Base-by-base conservation (phyloP, 495 filamentous ascomycete genomes). In the Lepraria neglecta region DNA sequence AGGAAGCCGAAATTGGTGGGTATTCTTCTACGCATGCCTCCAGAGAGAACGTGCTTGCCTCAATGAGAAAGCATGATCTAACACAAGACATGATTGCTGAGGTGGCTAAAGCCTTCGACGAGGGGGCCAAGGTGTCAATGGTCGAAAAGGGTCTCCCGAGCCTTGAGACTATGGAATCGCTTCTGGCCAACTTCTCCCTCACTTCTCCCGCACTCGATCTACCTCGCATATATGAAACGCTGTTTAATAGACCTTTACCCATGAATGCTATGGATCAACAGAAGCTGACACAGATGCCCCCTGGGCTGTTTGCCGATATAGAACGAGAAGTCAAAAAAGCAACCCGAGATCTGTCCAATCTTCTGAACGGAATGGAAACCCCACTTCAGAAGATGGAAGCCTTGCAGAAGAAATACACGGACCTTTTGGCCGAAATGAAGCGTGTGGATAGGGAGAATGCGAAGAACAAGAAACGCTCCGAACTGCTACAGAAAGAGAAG, bases 1-100 rank as follows among this genome's bases (percentile, higher is more conserved):
- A 97, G 73, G 91, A 96, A 71, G 85, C 84, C 60, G 94, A 97
- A 77, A 97, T 98, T 72, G 94, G 92, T 97, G 79, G 71, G 92
- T 91, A 60, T 65, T 62, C 65, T 63, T 57, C 65, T 58, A 62
- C 48, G 54, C 46, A 56, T 44, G 62, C 46, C 42, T 58, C 63
- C 31, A 62, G 45, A 52, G 55, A 67, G 47, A 63, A 54, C 53
- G 58, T 67, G 45, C 61, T 67, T 59, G 65, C 61, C 17, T 64
- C 61, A 45, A 67, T 67, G 65, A 67, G 58, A 67, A 58, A 67
- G 65, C 65, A 64, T 67, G 65, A 67, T 67, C 65, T 67, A 42
- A 61, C 65, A 38, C 61, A 44, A 67, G 65, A 67, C 52, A 64
- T 67, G 65, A 67, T 67, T 67, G 65, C 65, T 67, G 61, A 67